A percentile compares a stretch with the other conserved stretches of the same genome.
Conservation (phyloP, 202 grass and related monocot species). For the Schoenoplectus triqueter region DNA sequence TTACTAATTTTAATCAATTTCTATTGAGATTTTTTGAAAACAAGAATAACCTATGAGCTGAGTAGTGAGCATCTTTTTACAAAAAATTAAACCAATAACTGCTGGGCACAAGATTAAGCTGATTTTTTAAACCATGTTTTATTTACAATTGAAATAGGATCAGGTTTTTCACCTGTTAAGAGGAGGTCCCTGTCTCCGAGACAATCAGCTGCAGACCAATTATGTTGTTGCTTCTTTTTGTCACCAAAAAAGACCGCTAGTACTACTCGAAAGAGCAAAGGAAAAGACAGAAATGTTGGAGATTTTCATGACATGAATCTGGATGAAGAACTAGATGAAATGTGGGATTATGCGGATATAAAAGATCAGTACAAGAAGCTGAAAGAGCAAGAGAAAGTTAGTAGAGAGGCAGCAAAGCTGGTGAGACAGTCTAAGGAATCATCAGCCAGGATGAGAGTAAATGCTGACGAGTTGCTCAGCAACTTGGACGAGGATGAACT, state of each 20-base stretch:
- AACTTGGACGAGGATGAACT: conserved; percentile 62
- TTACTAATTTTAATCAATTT: conserved; percentile 6
- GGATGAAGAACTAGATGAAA: conserved; percentile 45
- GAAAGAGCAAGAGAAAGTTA: conserved; percentile 75
- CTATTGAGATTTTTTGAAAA: background rate
- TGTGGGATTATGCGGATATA: conserved; percentile 50
- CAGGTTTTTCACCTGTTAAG: conserved; percentile 45
- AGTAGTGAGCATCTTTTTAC: conserved; percentile 9
- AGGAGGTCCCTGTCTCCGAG: conserved; percentile 34
- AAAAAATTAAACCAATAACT: background rate
- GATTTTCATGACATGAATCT: conserved; percentile 27
- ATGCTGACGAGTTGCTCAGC: conserved; percentile 68
- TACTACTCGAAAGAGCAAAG: conserved; percentile 28
- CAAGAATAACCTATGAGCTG: background rate
- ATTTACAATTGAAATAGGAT: conserved; percentile 9
- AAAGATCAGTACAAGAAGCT: conserved; percentile 74
- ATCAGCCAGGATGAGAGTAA: conserved; percentile 69
- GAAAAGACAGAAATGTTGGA: conserved; percentile 36
- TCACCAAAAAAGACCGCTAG: conserved; percentile 55
- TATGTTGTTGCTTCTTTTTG: conserved; percentile 76
- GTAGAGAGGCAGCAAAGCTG: conserved; percentile 77
- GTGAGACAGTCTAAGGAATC: conserved; percentile 65
- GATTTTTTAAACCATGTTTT: background rate
- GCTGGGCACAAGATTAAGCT: background rate
- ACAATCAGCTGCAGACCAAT: conserved; percentile 50